These are phyloP conservation scores for Lachancea kluyveri DNA, from an alignment of 805 yeast genomes.

Conservation along the genomic window DNA sequence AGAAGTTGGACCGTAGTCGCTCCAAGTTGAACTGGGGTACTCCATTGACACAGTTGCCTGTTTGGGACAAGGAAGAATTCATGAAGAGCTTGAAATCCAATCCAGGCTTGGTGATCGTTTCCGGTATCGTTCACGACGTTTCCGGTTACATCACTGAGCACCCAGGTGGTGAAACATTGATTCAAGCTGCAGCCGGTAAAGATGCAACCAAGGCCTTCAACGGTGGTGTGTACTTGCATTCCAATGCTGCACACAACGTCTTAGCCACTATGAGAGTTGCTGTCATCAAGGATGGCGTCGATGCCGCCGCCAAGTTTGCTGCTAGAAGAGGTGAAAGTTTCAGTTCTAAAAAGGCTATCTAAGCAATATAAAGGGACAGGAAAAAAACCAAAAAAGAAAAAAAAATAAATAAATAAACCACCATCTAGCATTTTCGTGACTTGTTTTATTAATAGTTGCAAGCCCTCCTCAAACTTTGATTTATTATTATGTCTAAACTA, in stretches of 20 bases:
- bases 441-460: not conserved
- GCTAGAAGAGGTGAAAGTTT: slow-evolving; percentile 31
- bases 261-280: slow-evolving; percentile 81
- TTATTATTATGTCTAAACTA: not conserved
- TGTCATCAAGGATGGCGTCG: slow-evolving; percentile 62
- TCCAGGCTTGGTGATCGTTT: slow-evolving; percentile 59
- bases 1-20: slow-evolving; percentile 63
- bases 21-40: slow-evolving; percentile 70
- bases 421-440: too few species aligned
- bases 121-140: slow-evolving; percentile 78
- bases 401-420: too few species aligned
- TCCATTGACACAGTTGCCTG: slow-evolving; percentile 57
- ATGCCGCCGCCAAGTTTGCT: slow-evolving; percentile 41
- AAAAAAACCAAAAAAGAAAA: too few species aligned
- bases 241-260: slow-evolving; percentile 80
- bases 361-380: too few species aligned
- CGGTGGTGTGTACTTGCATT: slow-evolving; percentile 81
- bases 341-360: slow-evolving; percentile 19
- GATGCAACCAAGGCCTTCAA: slow-evolving; percentile 81
- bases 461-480: slow-evolving; percentile 3
- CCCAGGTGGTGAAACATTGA: slow-evolving; percentile 77
- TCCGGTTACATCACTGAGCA: slow-evolving; percentile 63
- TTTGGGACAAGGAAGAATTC: slow-evolving; percentile 65
- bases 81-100: slow-evolving; percentile 43
- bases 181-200: slow-evolving; percentile 67